A percentile compares a stretch with the other conserved stretches of the same genome.
phyloP scores from a whole-genome alignment of 805 yeast genomes.

The Starmerella bombi region DNA sequence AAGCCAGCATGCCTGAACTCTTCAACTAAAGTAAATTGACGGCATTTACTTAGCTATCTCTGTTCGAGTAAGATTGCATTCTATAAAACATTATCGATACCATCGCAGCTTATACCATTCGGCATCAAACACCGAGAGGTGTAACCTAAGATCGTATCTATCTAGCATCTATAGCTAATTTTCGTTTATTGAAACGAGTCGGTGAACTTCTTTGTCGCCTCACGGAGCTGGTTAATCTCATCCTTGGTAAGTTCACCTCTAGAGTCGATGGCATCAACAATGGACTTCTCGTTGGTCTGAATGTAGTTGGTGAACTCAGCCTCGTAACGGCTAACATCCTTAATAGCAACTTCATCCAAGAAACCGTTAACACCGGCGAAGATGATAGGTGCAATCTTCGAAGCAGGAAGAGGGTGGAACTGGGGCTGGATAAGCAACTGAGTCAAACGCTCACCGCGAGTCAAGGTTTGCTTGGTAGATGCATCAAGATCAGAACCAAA shows the following conservation, averaged over 20 bases:
- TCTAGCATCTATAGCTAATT: slow-evolving; percentile 5
- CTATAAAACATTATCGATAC: too few species aligned
- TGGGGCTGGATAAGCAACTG: slow-evolving; percentile 97
- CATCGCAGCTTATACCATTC: too few species aligned
- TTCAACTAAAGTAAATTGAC: too few species aligned
- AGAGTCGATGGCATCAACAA: slow-evolving; percentile 71
- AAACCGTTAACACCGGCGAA: slow-evolving; percentile 99
- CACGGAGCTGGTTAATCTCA: slow-evolving; percentile 70
- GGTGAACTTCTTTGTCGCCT: slow-evolving; percentile 84
- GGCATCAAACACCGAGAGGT: too few species aligned
- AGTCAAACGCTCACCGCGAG: slow-evolving; percentile 99
- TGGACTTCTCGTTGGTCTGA: slow-evolving; percentile 75
- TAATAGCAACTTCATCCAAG: slow-evolving; percentile 76
- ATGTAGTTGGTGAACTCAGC: slow-evolving; percentile 81
- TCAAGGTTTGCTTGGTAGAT: slow-evolving; percentile 95
- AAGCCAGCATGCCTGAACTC: too few species aligned
- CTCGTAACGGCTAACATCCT: slow-evolving; percentile 85
- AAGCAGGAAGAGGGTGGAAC: slow-evolving; percentile 92
- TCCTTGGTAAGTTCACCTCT: slow-evolving; percentile 88
- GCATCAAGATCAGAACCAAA: slow-evolving; percentile 99
- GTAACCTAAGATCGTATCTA: slow-evolving; percentile 8
- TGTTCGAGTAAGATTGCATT: too few species aligned
- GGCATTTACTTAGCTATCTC: too few species aligned
- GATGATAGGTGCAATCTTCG: slow-evolving; percentile 97
- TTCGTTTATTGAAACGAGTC: slow-evolving; percentile 51